These are phyloP conservation scores for Penicillium sclerotigenum DNA, from an alignment of 2,329 filamentous ascomycete species.

Conservation along the genomic window DNA sequence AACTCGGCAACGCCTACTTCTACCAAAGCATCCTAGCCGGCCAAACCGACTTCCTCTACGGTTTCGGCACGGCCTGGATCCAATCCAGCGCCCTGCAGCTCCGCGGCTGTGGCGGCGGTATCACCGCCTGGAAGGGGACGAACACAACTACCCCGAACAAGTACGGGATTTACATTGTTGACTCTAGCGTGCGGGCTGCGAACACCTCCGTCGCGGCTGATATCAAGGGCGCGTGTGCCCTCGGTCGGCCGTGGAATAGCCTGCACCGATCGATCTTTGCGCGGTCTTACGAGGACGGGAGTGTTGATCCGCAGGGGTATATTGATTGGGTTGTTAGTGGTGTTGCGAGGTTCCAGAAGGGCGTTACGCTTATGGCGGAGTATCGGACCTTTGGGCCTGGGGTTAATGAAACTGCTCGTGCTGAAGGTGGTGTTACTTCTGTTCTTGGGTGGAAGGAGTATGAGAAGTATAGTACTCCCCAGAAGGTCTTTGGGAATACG, in stretches of 20 bases:
- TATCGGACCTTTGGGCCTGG: conserved; percentile 54
- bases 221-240: conserved; percentile 50
- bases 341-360: conserved; percentile 34
- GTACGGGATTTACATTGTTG: conserved; percentile 64
- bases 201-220: conserved; percentile 47
- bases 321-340: conserved; percentile 49
- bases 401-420: conserved; percentile 50
- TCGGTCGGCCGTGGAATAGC: conserved; percentile 63
- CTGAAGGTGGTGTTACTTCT: conserved; percentile 42
- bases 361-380: conserved; percentile 56
- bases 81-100: conserved; percentile 54
- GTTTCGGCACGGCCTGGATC: conserved; percentile 64
- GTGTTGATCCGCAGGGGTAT: conserved; percentile 54
- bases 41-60: conserved; percentile 67
- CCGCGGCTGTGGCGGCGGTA: conserved; percentile 62
- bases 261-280: conserved; percentile 58
- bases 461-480: conserved; percentile 38
- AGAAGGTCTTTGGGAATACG: conserved; percentile 51
- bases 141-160: conserved; percentile 66
- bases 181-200: conserved; percentile 53
- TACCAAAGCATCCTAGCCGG: conserved; percentile 60
- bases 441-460: conserved; percentile 45
- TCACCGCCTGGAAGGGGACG: conserved; percentile 67
- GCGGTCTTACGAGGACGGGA: conserved; percentile 54
- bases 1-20: conserved; percentile 65